These are phyloP conservation scores for Fusarium brevicatenulatum DNA, from an alignment of 2,329 filamentous ascomycete genomes.

Conservation along the genomic window DNA sequence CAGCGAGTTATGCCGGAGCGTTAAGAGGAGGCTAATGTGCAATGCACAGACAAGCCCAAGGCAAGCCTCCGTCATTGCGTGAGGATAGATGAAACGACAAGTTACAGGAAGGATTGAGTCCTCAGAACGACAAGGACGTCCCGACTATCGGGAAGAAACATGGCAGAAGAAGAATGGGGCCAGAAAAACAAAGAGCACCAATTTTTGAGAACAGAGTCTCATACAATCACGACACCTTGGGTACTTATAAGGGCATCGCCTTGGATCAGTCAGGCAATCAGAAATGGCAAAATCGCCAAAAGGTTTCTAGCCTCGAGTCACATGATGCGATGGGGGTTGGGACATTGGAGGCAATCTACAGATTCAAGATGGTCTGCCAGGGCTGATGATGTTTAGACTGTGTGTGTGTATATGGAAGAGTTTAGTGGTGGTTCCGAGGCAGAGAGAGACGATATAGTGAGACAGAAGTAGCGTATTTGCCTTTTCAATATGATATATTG, in stretches of 20 bases:
- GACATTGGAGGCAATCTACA: neutral
- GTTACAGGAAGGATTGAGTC: neutral
- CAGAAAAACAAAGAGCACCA: neutral
- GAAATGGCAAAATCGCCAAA: constrained; percentile 12
- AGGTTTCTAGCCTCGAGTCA: neutral
- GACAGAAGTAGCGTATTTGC: constrained; percentile 24
- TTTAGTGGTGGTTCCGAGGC: constrained; percentile 5
- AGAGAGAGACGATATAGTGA: constrained; percentile 30
- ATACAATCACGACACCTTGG: constrained; percentile 21
- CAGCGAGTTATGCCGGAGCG: neutral
- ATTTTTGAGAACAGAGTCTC: neutral
- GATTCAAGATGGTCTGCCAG: constrained; percentile 8
- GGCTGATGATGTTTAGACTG: constrained; percentile 17
- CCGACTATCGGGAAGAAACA: neutral
- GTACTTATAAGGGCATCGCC: neutral
- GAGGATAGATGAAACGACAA: neutral
- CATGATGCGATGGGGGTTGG: constrained; percentile 3
- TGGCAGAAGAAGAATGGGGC: neutral
- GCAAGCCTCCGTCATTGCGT: neutral
- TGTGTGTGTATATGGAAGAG: constrained; percentile 28
- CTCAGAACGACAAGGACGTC: neutral
- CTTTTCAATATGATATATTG: constrained; percentile 40
- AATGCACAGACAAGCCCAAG: neutral
- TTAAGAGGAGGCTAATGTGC: neutral
- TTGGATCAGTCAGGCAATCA: constrained; percentile 30